phyloP scores from a whole-genome alignment of 2,329 filamentous ascomycete genomes.

The Myriosclerotinia curreyana region DNA sequence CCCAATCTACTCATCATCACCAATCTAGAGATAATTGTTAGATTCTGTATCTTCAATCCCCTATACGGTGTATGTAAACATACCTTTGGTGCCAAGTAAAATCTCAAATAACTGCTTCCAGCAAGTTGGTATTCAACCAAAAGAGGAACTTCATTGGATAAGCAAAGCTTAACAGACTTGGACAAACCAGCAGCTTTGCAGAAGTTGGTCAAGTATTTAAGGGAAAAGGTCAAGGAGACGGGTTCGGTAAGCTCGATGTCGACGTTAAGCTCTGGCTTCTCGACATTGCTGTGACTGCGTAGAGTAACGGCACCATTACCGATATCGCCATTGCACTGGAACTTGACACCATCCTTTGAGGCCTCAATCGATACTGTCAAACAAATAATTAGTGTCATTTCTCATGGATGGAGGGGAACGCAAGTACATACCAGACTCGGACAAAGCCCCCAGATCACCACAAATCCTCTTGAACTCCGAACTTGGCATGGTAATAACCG shows the following conservation, averaged over 20 bases:
- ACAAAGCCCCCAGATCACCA: conserved; percentile 85
- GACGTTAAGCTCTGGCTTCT: conserved; percentile 83
- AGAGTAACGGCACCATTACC: conserved; percentile 92
- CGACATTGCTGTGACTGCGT: conserved; percentile 81
- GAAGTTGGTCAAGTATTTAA: conserved; percentile 99
- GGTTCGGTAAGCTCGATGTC: conserved; percentile 89
- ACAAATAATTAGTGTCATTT: conserved; percentile 26
- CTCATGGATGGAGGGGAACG: not conserved
- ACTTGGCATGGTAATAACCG: conserved; percentile 84
- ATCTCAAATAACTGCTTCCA: conserved; percentile 85
- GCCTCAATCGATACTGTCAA: conserved; percentile 87
- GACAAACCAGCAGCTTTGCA: conserved; percentile 94
- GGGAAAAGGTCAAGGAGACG: conserved; percentile 91
- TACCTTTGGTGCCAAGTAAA: conserved; percentile 98
- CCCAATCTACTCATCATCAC: conserved; percentile 56
- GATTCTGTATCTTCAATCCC: not conserved
- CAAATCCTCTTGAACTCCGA: conserved; percentile 93
- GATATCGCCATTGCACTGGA: conserved; percentile 89
- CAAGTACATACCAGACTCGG: conserved; percentile 76
- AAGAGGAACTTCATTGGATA: conserved; percentile 94
- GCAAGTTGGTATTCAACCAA: conserved; percentile 85
- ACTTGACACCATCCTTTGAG: conserved; percentile 95
- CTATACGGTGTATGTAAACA: not conserved
- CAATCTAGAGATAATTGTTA: conserved; percentile 54
- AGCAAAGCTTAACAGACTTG: conserved; percentile 78